Conservation (phyloP, 148 eudicot genomes). For the Camellia japonica region DNA sequence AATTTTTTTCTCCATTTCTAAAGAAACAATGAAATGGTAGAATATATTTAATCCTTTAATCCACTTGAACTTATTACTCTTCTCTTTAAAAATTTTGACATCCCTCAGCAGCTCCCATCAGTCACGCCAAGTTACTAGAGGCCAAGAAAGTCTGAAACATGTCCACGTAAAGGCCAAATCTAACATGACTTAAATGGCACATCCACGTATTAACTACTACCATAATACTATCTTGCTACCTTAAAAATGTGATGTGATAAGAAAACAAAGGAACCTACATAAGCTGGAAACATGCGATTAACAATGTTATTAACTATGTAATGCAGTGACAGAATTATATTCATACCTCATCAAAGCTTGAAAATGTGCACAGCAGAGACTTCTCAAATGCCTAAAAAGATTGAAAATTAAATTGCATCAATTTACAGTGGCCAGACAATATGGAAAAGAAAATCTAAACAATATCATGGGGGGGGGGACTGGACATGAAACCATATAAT, state of each 20-base stretch:
- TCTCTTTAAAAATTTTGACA: too few species aligned
- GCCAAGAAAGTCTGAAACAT: too few species aligned
- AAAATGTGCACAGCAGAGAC: constrained; percentile 77
- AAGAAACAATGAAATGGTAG: too few species aligned
- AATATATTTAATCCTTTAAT: too few species aligned
- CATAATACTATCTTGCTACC: not conserved
- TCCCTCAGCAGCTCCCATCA: too few species aligned
- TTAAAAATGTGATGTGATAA: not conserved
- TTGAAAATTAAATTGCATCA: constrained; percentile 11
- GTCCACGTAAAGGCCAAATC: too few species aligned
- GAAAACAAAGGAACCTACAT: not conserved
- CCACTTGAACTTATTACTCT: too few species aligned
- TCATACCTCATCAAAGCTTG: constrained; percentile 84
- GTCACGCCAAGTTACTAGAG: too few species aligned
- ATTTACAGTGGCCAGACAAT: not conserved
- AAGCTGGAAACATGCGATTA: not conserved
- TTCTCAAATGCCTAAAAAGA: constrained; percentile 80
- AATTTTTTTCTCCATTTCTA: too few species aligned
- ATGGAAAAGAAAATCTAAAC: not conserved
- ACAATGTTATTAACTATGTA: not conserved
- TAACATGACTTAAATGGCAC: not conserved
- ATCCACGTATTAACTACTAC: not conserved
- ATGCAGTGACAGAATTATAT: not conserved
- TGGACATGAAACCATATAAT: not conserved
- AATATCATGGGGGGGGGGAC: too few species aligned